Evolutionary conservation across 2,329 filamentous ascomycete species (phyloP).

Genomic region (Ceratocystis colombiana): DNA sequence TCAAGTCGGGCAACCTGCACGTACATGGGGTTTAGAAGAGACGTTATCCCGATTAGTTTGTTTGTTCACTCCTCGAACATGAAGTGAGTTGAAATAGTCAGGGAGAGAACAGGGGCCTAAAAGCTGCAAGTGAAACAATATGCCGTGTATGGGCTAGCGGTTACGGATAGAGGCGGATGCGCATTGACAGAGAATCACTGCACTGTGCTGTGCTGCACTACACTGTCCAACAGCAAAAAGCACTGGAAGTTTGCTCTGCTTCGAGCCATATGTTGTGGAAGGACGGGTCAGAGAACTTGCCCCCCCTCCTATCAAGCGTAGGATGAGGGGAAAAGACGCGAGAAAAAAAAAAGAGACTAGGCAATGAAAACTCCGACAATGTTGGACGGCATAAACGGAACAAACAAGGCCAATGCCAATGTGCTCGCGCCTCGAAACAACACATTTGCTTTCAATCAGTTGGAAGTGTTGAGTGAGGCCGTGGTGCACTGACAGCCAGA

Average conservation of each 20-base stretch:
- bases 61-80: neutral
- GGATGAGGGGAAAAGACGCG: neutral
- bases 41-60: neutral
- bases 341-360: neutral
- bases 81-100: neutral
- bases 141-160: neutral
- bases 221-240: neutral
- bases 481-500: neutral
- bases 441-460: neutral
- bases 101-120: neutral
- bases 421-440: neutral
- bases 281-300: neutral
- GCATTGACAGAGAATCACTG: neutral
- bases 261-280: neutral
- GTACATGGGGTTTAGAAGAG: neutral
- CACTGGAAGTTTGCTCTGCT: neutral
- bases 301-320: neutral
- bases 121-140: neutral
- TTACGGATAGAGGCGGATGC: neutral
- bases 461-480: neutral
- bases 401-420: conserved; percentile 1
- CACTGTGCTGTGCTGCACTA: neutral
- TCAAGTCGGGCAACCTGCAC: neutral
- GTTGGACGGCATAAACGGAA: conserved; percentile 3
- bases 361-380: neutral